phyloP scores from a whole-genome alignment of 2,329 filamentous ascomycete genomes.

The Xylariaceae sp. region DNA sequence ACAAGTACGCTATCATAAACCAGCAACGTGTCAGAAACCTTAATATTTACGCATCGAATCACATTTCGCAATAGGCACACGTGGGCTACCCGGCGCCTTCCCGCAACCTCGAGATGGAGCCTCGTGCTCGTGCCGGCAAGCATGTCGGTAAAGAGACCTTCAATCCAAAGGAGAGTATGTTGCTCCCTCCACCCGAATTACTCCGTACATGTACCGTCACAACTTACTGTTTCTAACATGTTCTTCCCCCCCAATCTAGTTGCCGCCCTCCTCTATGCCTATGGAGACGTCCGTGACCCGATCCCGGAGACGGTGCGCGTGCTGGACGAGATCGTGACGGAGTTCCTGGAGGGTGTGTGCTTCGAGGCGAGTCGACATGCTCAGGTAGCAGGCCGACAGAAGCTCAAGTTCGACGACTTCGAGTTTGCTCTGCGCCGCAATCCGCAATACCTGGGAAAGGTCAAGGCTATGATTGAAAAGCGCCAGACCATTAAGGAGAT shows the following conservation, averaged over 20 bases:
- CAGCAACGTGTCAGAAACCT: neutral
- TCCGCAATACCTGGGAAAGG: constrained; percentile 82
- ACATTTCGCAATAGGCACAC: neutral
- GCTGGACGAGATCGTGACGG: constrained; percentile 93
- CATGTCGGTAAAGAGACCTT: constrained; percentile 88
- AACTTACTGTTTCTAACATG: constrained; percentile 22
- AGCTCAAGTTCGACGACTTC: constrained; percentile 98
- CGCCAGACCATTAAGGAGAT: constrained; percentile 86
- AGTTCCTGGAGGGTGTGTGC: constrained; percentile 94
- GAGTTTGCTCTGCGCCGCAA: constrained; percentile 91
- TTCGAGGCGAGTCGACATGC: constrained; percentile 88
- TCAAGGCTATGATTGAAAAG: constrained; percentile 88
- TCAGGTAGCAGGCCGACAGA: constrained; percentile 85
- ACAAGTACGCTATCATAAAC: neutral
- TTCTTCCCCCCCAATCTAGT: constrained; percentile 55
- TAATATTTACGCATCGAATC: neutral
- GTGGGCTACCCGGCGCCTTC: neutral
- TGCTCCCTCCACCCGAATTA: neutral
- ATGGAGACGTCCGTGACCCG: constrained; percentile 78
- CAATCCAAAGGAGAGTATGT: constrained; percentile 71
- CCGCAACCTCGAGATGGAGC: constrained; percentile 63
- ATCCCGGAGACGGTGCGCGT: constrained; percentile 84
- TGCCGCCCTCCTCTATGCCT: constrained; percentile 76
- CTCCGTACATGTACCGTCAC: neutral
- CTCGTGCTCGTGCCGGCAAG: constrained; percentile 76